Percentiles rank a stretch among this genome's conserved stretches.
Conservation (phyloP, 352 stramenopile species). For the Globisporangium cederbergense region DNA sequence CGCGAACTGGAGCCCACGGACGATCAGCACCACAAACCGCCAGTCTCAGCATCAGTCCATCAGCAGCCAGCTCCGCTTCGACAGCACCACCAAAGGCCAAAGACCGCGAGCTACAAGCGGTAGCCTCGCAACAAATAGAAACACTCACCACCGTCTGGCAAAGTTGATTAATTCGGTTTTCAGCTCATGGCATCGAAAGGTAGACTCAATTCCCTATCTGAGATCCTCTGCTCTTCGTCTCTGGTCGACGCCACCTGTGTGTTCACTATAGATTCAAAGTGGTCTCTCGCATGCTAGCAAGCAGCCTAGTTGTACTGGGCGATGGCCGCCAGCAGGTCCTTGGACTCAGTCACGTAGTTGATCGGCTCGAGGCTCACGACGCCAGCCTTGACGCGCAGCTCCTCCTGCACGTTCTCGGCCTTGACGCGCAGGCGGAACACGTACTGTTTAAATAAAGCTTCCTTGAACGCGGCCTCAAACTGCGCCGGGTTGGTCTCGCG, state of each 20-base stretch:
- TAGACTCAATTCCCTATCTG: background rate
- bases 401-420: slow-evolving; percentile 95
- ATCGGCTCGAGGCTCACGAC: slow-evolving; percentile 91
- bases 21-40: background rate
- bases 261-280: background rate
- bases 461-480: slow-evolving; percentile 94
- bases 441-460: slow-evolving; percentile 90
- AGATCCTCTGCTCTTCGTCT: background rate
- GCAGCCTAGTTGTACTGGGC: slow-evolving; percentile 69
- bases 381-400: slow-evolving; percentile 92
- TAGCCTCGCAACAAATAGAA: background rate
- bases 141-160: background rate
- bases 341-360: slow-evolving; percentile 92
- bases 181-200: background rate
- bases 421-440: slow-evolving; percentile 91
- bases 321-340: slow-evolving; percentile 92
- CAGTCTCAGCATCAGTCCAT: background rate
- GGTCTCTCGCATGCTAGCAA: background rate
- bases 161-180: background rate
- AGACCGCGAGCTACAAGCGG: slow-evolving; percentile 8
- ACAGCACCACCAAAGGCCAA: slow-evolving; percentile 7
- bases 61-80: slow-evolving; percentile 3
- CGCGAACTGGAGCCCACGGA: slow-evolving; percentile 32
- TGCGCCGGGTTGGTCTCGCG: slow-evolving; percentile 78
- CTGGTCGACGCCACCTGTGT: background rate